A percentile compares a stretch with the other conserved stretches of the same genome.
These are phyloP conservation scores for Phyllachora maydis DNA, from an alignment of 2,329 filamentous ascomycete species.

Conservation along the genomic window DNA sequence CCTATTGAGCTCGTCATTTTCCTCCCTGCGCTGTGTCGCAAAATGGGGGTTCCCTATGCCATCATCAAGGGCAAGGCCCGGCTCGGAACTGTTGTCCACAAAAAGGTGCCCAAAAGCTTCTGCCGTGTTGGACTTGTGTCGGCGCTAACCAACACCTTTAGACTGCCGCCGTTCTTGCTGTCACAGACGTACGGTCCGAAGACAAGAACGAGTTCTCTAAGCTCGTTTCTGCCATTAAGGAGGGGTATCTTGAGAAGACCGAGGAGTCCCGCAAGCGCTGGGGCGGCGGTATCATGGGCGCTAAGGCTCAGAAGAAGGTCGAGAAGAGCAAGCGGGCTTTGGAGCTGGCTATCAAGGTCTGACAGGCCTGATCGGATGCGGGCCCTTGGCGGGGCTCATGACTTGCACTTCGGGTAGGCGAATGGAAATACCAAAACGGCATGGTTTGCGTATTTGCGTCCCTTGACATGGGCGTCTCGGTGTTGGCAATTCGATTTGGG, in stretches of 20 bases:
- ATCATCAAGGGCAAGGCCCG: conserved; percentile 99
- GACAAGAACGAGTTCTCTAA: conserved; percentile 98
- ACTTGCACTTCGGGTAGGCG: too few species aligned
- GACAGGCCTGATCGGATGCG: conserved; percentile 18
- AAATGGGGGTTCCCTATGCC: conserved; percentile 99
- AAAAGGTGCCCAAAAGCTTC: conserved; percentile 48
- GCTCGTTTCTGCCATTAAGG: conserved; percentile 90
- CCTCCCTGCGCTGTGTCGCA: conserved; percentile 96
- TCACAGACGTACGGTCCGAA: conserved; percentile 93
- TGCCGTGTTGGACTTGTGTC: neutral
- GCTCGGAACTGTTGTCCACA: conserved; percentile 97
- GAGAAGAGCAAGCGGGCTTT: conserved; percentile 87
- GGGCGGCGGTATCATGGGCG: conserved; percentile 98
- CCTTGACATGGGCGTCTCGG: conserved; percentile 1
- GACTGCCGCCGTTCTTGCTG: conserved; percentile 88
- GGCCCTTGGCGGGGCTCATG: too few species aligned
- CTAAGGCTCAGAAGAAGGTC: conserved; percentile 65
- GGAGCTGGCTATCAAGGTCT: conserved; percentile 95
- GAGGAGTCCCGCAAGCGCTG: conserved; percentile 83
- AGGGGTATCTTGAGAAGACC: conserved; percentile 91
- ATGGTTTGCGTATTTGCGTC: conserved; percentile 6
- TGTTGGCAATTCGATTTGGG: neutral
- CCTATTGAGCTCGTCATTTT: conserved; percentile 99
- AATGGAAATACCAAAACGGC: conserved; percentile 15
- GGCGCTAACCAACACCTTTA: conserved; percentile 16